phyloP scores from a whole-genome alignment of 768 basidiomycete genomes.

The Boletus rubropictus region DNA sequence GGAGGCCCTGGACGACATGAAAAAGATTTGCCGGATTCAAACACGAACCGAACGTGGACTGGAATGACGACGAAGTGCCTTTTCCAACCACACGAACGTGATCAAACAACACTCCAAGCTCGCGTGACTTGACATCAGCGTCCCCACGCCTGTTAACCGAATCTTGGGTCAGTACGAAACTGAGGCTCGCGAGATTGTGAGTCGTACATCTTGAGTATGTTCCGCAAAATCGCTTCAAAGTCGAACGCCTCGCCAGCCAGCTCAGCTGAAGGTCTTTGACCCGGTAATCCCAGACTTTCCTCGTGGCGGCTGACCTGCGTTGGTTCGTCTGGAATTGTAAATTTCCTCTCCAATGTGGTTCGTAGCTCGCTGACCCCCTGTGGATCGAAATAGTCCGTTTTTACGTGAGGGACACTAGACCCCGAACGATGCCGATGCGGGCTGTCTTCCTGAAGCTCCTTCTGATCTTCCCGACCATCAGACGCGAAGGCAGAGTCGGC shows the following conservation, averaged over 20 bases:
- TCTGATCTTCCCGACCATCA: background rate
- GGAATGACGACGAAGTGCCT: conserved; percentile 49
- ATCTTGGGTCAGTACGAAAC: background rate
- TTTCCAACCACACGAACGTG: conserved; percentile 55
- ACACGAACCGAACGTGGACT: conserved; percentile 54
- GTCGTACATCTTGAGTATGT: conserved; percentile 22
- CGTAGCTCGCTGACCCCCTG: conserved; percentile 35
- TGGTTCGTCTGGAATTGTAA: conserved; percentile 8
- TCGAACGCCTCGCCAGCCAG: conserved; percentile 26
- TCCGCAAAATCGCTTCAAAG: conserved; percentile 25
- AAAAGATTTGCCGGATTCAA: conserved; percentile 48
- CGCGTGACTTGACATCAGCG: conserved; percentile 43
- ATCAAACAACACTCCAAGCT: conserved; percentile 58
- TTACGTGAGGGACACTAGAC: conserved; percentile 31
- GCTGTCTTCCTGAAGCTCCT: background rate
- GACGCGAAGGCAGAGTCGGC: background rate
- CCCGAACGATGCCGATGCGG: conserved; percentile 1
- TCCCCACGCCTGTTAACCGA: conserved; percentile 37
- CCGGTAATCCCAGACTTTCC: background rate
- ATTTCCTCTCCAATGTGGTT: conserved; percentile 12
- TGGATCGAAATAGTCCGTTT: conserved; percentile 50
- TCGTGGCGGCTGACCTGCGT: background rate
- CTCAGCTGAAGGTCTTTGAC: background rate
- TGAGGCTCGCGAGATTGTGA: background rate
- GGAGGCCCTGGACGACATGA: conserved; percentile 37